These are phyloP conservation scores for Cryptococcus sp. DNA, from an alignment of 1,284 basidiomycete species.

Conservation along the genomic window DNA sequence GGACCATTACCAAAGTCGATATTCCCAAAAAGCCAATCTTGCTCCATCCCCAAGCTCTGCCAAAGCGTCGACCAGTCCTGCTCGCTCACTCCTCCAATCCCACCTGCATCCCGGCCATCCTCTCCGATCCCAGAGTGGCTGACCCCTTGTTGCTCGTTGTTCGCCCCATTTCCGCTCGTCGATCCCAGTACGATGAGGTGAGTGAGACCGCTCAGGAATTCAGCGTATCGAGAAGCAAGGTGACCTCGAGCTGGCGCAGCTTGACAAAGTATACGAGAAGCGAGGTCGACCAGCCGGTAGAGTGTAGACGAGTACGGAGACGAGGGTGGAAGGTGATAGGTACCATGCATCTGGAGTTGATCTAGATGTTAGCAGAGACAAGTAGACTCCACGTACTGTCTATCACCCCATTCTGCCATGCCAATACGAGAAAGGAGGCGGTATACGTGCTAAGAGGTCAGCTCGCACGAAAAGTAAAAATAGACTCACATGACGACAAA, in stretches of 20 bases:
- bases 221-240: slow-evolving; percentile 10
- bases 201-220: slow-evolving; percentile 10
- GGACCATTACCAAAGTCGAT: background rate
- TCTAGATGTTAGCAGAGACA: background rate
- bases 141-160: background rate
- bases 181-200: background rate
- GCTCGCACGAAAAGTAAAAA: background rate
- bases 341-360: slow-evolving; percentile 2
- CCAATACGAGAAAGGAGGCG: slow-evolving; percentile 15
- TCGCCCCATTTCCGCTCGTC: background rate
- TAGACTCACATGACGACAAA: slow-evolving; percentile 17
- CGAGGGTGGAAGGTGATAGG: background rate
- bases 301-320: slow-evolving; percentile 4
- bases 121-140: background rate
- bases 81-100: background rate
- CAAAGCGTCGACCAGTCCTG: slow-evolving; percentile 7
- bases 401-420: slow-evolving; percentile 14
- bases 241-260: slow-evolving; percentile 10
- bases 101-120: background rate
- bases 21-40: slow-evolving; percentile 8
- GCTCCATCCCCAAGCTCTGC: slow-evolving; percentile 8
- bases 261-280: slow-evolving; percentile 9
- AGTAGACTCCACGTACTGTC: slow-evolving; percentile 8
- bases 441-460: slow-evolving; percentile 13
- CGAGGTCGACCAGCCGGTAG: slow-evolving; percentile 16